Evolutionary conservation across 352 stramenopile genomes (phyloP), one percentile per base, ranked within the genome.

Genomic region (Phytophthora quininea): DNA sequence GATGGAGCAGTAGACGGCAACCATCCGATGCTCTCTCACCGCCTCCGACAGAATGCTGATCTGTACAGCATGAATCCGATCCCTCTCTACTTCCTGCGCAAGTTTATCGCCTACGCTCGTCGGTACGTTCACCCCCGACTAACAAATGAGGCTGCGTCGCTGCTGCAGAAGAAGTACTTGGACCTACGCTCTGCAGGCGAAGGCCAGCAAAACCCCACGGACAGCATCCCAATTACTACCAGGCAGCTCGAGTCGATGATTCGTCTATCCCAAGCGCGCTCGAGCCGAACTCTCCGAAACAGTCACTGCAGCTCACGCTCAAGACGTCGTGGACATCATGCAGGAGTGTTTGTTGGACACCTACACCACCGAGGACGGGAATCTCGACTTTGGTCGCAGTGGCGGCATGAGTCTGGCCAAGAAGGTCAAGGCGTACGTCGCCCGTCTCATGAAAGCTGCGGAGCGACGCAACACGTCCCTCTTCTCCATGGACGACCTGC

Each of bases 291-390:
- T 99, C 5, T 77, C 96, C 8, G 92, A 98, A 24, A 83, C 93
- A 37, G 97, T 99, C 35, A 93, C 96, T 3, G 86, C 86, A 33
- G 74, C 97, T 68, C 96, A 99, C 70, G 97, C 97, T 2, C 77
- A 98, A 73, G 97, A 99, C 79, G 97, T 99, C 15, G 92, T 99
- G 7, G 92, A 98, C 50, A 86, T 99, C 43, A 98, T 99, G 92
- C 86, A 97, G 54, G 90, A 97, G 61, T 97, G 88, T 52, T 66
- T 99, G 24, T 77, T 95, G 40, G 89, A 98, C 66, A 96, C 96
- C 58, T 90, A 94, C 69, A 90, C 74, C 12, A 95, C 96, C 27
- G 94, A 98, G 52, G 82, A 84, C 53, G 93, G 93, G 2, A 82
- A 82, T 32, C 64, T 98, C 48, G 94, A 99, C 65, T 95, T 95